Base-by-base conservation (phyloP, 345 rosid species). In the Corymbia maculata region DNA sequence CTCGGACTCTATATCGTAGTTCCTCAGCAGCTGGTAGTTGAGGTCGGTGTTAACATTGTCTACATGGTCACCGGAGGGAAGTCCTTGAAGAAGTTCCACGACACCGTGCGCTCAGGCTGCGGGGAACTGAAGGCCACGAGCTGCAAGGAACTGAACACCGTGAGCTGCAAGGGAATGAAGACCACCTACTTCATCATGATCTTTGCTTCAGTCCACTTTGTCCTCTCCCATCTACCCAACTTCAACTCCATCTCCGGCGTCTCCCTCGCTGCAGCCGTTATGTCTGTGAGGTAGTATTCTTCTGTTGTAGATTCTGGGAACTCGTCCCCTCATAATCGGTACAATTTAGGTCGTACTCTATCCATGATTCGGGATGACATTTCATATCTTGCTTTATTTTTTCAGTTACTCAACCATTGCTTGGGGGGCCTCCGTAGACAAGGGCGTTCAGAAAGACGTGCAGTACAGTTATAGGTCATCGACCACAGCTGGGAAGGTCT, bases 51-150 rank as follows among this genome's bases (percentile, higher is more conserved):
- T 45, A 91, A 93, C 92, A 93, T 96, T 36, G 95, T 96, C 55
- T 96, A 95, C 84, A 96, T 95, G 98, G 97, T 96, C n/a, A 96
- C 98, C 0, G 98, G 96, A 42, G 98, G 97, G 86, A 91, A 92
- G 92, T 96, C 98, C 2, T 75, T 95, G 32, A 44, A 95, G 93
- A 95, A 95, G 70, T 90, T 96, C 86, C 96, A 94, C 86, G 66
- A 95, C 3, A 52, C 92, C 9, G 93, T 93, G 51, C 86, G 95
- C 91, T 2, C 19, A 0, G 79, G 51, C 79, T 51, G 93, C 92
- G 92, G 91, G 86, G 9, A 87, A 15, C 15, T n/a, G n/a, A n/a
- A n/a, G n/a, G n/a, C n/a, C n/a, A n/a, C n/a, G 53, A 36, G 42
- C 42, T 36, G 42, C 42, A 36, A 36, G 42, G 4, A 36, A 36